Percentiles rank a stretch among this genome's conserved stretches.
phyloP scores from a whole-genome alignment of 768 basidiomycete species.

The Gymnopilus junonius region DNA sequence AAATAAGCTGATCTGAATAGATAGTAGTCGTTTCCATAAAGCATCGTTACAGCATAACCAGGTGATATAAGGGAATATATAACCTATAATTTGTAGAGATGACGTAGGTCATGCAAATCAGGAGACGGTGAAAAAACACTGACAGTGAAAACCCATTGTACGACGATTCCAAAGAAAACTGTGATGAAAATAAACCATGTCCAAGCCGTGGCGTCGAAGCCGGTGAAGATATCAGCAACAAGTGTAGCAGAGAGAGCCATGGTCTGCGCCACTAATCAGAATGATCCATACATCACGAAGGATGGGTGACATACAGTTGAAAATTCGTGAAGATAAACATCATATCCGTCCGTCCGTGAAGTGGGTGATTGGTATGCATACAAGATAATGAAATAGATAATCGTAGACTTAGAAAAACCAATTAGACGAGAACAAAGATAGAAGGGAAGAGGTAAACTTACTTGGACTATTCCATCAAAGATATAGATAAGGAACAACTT shows the following conservation, averaged over 20 bases:
- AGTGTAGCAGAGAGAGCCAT: constrained; percentile 86
- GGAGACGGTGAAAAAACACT: constrained; percentile 22
- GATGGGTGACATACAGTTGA: constrained; percentile 62
- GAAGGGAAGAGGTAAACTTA: constrained; percentile 36
- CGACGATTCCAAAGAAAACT: constrained; percentile 76
- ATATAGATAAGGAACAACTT: constrained; percentile 75
- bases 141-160: constrained; percentile 82
- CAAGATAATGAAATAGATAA: constrained; percentile 86
- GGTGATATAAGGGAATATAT: constrained; percentile 84
- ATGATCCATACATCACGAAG: no score
- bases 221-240: constrained; percentile 81
- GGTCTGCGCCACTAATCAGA: constrained; percentile 43
- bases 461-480: constrained; percentile 82
- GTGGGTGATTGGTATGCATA: constrained; percentile 79
- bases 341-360: constrained; percentile 81
- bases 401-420: constrained; percentile 60
- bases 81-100: constrained; percentile 44
- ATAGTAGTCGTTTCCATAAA: constrained; percentile 76
- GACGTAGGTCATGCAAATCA: neutral
- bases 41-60: constrained; percentile 63
- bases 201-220: constrained; percentile 88
- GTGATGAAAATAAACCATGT: constrained; percentile 88
- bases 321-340: constrained; percentile 75
- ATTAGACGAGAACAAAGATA: neutral
- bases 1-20: constrained; percentile 86